These are phyloP conservation scores for Falciphora oryzae DNA, from an alignment of 2,329 filamentous ascomycete genomes.

Conservation along the genomic window DNA sequence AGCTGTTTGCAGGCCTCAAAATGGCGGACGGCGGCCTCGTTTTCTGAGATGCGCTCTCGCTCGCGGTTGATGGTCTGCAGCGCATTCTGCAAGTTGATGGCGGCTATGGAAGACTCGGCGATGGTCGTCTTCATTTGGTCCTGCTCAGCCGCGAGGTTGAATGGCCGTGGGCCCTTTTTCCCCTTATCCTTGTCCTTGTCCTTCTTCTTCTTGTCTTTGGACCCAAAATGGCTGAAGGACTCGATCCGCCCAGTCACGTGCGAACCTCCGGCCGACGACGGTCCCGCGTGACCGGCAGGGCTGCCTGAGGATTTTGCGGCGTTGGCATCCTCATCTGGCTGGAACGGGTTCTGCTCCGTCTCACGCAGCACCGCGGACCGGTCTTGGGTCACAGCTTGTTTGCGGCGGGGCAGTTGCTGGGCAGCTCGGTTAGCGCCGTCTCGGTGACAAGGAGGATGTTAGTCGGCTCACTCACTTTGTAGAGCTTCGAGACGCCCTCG, in stretches of 20 bases:
- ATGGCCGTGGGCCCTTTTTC: constrained; percentile 47
- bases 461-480: constrained; percentile 43
- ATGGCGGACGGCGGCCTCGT: constrained; percentile 63
- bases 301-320: constrained; percentile 12
- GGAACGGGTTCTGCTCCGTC: constrained; percentile 63
- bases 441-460: no score
- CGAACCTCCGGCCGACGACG: constrained; percentile 16
- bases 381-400: constrained; percentile 68
- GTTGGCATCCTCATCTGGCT: constrained; percentile 44
- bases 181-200: constrained; percentile 46
- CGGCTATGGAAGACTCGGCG: constrained; percentile 80
- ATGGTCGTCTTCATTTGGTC: constrained; percentile 82
- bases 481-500: constrained; percentile 71
- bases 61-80: constrained; percentile 90
- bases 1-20: constrained; percentile 87
- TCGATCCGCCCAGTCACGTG: constrained; percentile 26
- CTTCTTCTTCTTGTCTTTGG: constrained; percentile 44
- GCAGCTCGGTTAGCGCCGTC: background rate
- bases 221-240: constrained; percentile 36
- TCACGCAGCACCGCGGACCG: constrained; percentile 80
- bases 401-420: constrained; percentile 58
- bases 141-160: constrained; percentile 84
- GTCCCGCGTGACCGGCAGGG: constrained; percentile 13
- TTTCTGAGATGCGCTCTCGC: constrained; percentile 79
- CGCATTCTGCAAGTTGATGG: constrained; percentile 84